Evolutionary conservation across 2,329 filamentous ascomycete genomes (phyloP), one percentile per base, ranked within the genome.

Genomic region (Fusarium metavorans): DNA sequence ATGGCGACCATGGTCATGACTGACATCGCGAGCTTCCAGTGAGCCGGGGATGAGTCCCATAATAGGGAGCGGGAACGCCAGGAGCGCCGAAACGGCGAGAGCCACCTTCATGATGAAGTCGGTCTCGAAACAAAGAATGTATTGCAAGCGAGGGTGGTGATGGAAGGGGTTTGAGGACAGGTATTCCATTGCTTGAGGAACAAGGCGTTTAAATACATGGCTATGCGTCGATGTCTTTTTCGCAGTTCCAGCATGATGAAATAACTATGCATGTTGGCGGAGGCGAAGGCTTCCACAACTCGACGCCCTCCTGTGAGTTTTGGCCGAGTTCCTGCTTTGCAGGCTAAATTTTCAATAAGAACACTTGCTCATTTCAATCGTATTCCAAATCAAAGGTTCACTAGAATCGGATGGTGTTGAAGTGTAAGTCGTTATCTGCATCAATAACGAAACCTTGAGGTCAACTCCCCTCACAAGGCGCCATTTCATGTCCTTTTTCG

Each of bases 91-190:
- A 13, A 79, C 25, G 25, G 74, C 74, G 20, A 80, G 23, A 11
- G 64, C 70, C 48, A 77, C 58, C 68, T 67, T 79, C 79, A 80
- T 80, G 45, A 16, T 73, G 56, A 64, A 37, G 32, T 20, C 35
- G 20, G 20, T 41, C 16, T 6, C 41, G 6, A 52, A 52, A 52
- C 48, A 52, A 45, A 39, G 35, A 60, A 68, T 67, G 58, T 27
- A 56, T 20, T 37, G 32, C 18, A 57, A 64, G 23, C 16, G 27
- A 32, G 23, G 27, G 13, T 43, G 10, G 50, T 30, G 5, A 35
- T 48, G 56, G 30, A 25, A 11, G 20, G 41, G 25, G n/a, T 7
- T n/a, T 30, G 41, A 57, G 30, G 3, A 6, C 23, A 61, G 18
- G 23, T 23, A 23, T 30, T 25, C 10, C 32, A 7, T 20, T n/a